phyloP scores from a whole-genome alignment of 73 alveolate genomes.

The Tetrahymena thermophila region DNA sequence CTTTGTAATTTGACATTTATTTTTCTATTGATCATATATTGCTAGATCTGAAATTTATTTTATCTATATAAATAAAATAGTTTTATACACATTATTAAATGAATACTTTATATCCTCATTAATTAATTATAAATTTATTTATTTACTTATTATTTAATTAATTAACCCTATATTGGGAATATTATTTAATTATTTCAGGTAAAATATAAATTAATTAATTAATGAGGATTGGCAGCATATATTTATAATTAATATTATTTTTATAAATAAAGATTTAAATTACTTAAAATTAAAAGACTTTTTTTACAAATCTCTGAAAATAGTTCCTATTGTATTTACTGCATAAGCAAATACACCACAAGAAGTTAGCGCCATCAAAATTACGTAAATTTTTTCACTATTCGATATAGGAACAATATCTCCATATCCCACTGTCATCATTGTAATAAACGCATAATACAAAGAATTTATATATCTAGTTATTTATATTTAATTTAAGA shows the following conservation, averaged over 20 bases:
- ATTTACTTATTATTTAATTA: no score
- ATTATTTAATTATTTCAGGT: no score
- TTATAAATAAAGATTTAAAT: not conserved
- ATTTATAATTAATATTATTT: not conserved
- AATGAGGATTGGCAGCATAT: not conserved
- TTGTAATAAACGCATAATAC: conserved; percentile 51
- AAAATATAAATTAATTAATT: no score
- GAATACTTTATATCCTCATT: no score
- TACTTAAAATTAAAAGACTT: conserved; percentile 6
- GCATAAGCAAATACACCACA: conserved; percentile 47
- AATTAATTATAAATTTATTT: no score
- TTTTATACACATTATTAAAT: no score
- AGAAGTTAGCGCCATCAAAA: conserved; percentile 18
- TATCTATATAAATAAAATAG: not conserved
- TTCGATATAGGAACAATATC: conserved; percentile 43
- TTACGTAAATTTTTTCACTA: conserved; percentile 41
- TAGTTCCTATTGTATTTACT: conserved; percentile 33
- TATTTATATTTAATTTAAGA: not conserved
- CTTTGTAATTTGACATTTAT: not conserved
- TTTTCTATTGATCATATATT: conserved; percentile 1
- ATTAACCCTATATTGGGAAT: no score
- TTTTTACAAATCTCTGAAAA: conserved; percentile 6
- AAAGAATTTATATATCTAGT: conserved; percentile 49
- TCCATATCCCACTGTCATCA: conserved; percentile 69
- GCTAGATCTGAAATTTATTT: conserved; percentile 1